phyloP scores from a whole-genome alignment of 306 rosid species.

The Castanea mollissima region DNA sequence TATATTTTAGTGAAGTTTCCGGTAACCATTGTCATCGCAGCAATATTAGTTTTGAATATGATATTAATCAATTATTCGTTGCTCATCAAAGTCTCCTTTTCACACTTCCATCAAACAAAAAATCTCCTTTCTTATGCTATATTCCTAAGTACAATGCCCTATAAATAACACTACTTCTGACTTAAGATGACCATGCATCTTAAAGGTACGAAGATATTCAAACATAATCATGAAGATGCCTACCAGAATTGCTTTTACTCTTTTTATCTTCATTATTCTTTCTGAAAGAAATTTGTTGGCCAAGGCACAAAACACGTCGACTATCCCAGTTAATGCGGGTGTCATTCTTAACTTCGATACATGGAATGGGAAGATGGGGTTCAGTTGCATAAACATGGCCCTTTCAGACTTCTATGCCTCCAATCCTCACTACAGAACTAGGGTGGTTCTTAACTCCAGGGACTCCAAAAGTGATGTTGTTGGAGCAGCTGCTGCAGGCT shows the following conservation, averaged over 20 bases:
- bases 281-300: not conserved
- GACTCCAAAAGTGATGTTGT: slow-evolving; percentile 9
- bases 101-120: too few relatives aligned
- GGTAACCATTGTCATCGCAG: too few relatives aligned
- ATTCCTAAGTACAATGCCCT: too few relatives aligned
- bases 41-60: too few relatives aligned
- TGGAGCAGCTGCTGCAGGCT: slow-evolving; percentile 30
- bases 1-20: too few relatives aligned
- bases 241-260: not conserved
- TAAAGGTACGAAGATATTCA: not conserved
- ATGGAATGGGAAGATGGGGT: slow-evolving; percentile 20
- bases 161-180: too few relatives aligned
- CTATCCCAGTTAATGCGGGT: slow-evolving; percentile 22
- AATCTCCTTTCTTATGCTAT: too few relatives aligned
- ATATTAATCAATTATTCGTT: too few relatives aligned
- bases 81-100: too few relatives aligned
- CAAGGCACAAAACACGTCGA: slow-evolving; percentile 1
- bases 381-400: slow-evolving; percentile 41
- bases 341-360: slow-evolving; percentile 20
- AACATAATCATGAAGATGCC: not conserved
- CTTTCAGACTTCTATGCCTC: slow-evolving; percentile 32
- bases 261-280: not conserved
- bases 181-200: not conserved
- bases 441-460: slow-evolving; percentile 23
- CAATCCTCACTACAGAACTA: slow-evolving; percentile 13